Evolutionary conservation across 202 grass and related monocot genomes (phyloP).

Genomic region (Schoenoplectus triqueter): DNA sequence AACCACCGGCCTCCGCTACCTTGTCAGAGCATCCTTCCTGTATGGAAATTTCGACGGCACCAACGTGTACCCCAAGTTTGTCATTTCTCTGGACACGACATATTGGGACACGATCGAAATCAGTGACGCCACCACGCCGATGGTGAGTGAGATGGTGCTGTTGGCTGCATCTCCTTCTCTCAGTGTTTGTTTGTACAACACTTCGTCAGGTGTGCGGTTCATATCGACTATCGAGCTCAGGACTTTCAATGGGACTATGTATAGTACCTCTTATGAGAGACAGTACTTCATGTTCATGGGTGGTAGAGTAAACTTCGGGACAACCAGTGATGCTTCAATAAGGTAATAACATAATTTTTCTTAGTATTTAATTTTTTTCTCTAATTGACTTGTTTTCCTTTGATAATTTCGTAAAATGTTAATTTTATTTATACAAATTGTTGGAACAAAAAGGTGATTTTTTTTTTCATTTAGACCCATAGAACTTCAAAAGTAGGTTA

Average conservation of each 20-base stretch:
- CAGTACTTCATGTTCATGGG: conserved; percentile 39
- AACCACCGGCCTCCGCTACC: conserved; percentile 32
- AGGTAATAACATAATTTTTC: not conserved
- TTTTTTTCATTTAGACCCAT: not conserved
- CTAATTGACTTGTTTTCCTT: not conserved
- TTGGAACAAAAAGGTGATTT: not conserved
- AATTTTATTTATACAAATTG: not conserved
- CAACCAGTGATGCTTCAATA: conserved; percentile 37
- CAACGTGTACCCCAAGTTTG: conserved; percentile 37
- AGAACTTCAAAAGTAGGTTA: not conserved
- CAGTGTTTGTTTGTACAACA: conserved; percentile 32
- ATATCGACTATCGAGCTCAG: conserved; percentile 45
- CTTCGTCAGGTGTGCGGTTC: conserved; percentile 39
- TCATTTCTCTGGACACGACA: conserved; percentile 30
- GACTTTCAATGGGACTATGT: conserved; percentile 42
- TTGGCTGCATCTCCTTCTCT: conserved; percentile 35
- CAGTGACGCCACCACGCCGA: not conserved
- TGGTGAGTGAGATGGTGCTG: conserved; percentile 41
- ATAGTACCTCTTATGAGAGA: conserved; percentile 36
- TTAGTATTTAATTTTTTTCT: not conserved
- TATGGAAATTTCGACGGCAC: conserved; percentile 44
- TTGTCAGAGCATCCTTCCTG: conserved; percentile 40
- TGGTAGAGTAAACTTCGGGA: conserved; percentile 42
- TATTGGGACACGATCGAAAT: conserved; percentile 39
- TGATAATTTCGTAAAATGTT: not conserved